These are phyloP conservation scores for Cyamopsis tetragonoloba DNA, from an alignment of 306 rosid genomes.

Conservation along the genomic window DNA sequence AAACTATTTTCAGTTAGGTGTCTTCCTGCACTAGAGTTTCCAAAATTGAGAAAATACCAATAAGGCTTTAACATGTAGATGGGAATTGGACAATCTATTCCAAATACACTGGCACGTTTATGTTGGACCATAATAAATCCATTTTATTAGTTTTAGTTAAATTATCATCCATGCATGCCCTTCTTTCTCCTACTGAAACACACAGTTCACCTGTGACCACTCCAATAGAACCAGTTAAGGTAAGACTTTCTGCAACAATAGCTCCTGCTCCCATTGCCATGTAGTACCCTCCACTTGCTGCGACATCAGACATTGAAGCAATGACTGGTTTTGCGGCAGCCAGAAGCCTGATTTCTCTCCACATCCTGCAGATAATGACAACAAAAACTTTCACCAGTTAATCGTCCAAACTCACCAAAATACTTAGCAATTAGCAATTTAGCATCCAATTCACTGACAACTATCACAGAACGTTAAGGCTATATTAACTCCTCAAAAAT, in stretches of 20 bases:
- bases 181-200: slow-evolving; percentile 5
- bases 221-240: slow-evolving; percentile 96
- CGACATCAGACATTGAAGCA: slow-evolving; percentile 96
- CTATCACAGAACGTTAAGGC: not conserved
- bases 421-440: slow-evolving; percentile 1
- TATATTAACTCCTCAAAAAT: slow-evolving; percentile 5
- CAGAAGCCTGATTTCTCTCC: slow-evolving; percentile 96
- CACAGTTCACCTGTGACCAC: slow-evolving; percentile 72
- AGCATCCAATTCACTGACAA: slow-evolving; percentile 17
- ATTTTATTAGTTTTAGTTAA: slow-evolving; percentile 13
- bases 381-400: slow-evolving; percentile 1
- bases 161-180: not conserved
- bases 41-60: slow-evolving; percentile 1
- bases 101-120: slow-evolving; percentile 5
- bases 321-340: slow-evolving; percentile 91
- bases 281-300: slow-evolving; percentile 98
- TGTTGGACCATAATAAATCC: not conserved
- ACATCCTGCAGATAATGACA: slow-evolving; percentile 63
- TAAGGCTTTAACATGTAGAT: not conserved
- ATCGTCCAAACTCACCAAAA: slow-evolving; percentile 10
- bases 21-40: not conserved
- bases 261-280: slow-evolving; percentile 95
- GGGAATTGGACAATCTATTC: not conserved
- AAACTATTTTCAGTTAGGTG: not conserved
- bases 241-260: slow-evolving; percentile 92